Evolutionary conservation across 148 eudicot species (phyloP), one percentile per base, ranked within the genome.

Genomic region (Vaccinium macrocarpon): DNA sequence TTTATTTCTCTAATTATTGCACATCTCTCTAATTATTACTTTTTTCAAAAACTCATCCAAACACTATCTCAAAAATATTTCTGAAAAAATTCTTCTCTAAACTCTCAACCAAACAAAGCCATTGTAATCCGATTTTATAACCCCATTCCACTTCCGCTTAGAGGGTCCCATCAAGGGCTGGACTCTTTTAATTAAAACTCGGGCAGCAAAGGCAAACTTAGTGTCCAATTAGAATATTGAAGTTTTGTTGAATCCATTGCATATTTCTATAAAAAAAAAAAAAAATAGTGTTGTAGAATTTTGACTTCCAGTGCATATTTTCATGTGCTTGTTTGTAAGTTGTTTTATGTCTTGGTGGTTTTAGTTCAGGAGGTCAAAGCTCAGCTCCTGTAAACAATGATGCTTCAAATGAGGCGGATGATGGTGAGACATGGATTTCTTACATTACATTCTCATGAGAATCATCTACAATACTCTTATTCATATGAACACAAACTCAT

Each of bases 301-400:
- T 76, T 48, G 0, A 21, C 14, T 42, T 14, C 21, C 15, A 49
- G 25, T 42, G 80, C 25, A 51, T 32, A 12, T 77, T 77, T 53
- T 77, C 11, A n/a, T 21, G 80, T 51, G 32, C 72, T 27, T 66
- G 72, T 66, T 66, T 12, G 16, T 66, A 25, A 11, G 72, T 2
- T 77, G n/a, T n/a, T n/a, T 23, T 11, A 77, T n/a, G 1, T 13
- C 16, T 12, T 50, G 0, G n/a, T 29, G 64, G 85, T 81, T 86
- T 76, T n/a, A 74, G 78, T 84, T 82, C 91, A 93, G 99, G 98
- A 32, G 90, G 74, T 88, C 95, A 90, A 85, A 86, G 78, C 85
- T 81, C 93, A 35, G 85, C 81, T 52, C 87, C 91, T 25, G 16
- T 87, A 70, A 88, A 81, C 83, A 84, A 85, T 72, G 87, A n/a